Percentiles rank a stretch among this genome's conserved stretches.
Evolutionary conservation across 2,329 filamentous ascomycete species (phyloP).

Genomic region (Nannizzia gypsea): DNA sequence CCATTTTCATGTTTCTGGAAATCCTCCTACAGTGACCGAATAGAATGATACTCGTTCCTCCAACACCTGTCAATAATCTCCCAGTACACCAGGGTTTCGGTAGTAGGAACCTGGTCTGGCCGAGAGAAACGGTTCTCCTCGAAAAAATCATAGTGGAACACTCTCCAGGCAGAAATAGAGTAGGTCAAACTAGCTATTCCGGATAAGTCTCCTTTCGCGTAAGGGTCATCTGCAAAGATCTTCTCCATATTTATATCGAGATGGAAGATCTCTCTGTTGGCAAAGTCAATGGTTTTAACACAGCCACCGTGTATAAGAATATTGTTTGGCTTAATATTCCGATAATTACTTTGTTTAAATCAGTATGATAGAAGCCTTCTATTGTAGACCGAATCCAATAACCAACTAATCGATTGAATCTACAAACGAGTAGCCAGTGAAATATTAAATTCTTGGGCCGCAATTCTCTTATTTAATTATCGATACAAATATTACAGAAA

Average conservation of each 20-base stretch:
- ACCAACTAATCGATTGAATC: too few species aligned
- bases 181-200: conserved; percentile 14
- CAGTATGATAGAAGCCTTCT: conserved; percentile 11
- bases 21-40: conserved; percentile 10
- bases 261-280: conserved; percentile 12
- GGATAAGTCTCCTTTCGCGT: conserved; percentile 12
- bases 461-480: too few species aligned
- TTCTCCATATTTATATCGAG: conserved; percentile 10
- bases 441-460: too few species aligned
- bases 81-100: conserved; percentile 5
- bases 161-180: conserved; percentile 12
- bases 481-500: too few species aligned
- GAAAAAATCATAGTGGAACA: conserved; percentile 13
- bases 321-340: conserved; percentile 14
- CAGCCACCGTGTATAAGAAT: conserved; percentile 9
- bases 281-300: conserved; percentile 12
- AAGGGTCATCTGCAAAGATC: conserved; percentile 11
- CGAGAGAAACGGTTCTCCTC: conserved; percentile 10
- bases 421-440: too few species aligned
- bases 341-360: conserved; percentile 13
- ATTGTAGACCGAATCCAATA: conserved; percentile 13
- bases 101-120: conserved; percentile 9
- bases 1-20: conserved; percentile 1
- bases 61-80: conserved; percentile 11
- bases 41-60: conserved; percentile 9